Conservation (phyloP, 2,329 filamentous ascomycete species). For the Byssochlamys sp. region DNA sequence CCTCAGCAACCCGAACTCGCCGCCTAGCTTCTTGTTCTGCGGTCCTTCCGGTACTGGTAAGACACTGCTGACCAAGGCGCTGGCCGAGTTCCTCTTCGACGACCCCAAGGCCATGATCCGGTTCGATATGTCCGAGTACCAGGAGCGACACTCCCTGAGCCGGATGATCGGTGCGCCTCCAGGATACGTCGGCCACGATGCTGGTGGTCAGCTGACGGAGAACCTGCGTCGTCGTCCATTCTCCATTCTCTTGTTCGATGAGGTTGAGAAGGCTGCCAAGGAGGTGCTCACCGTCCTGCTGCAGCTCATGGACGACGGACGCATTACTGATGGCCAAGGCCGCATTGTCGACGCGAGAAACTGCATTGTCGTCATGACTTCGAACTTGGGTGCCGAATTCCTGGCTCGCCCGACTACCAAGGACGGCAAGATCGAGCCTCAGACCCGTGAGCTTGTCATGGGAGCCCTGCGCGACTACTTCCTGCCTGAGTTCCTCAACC, state of each 20-base stretch:
- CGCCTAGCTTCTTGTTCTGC: conserved; percentile 96
- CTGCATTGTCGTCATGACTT: conserved; percentile 99
- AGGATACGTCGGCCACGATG: conserved; percentile 92
- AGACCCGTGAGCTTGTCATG: conserved; percentile 83
- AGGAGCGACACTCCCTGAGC: conserved; percentile 88
- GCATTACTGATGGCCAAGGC: conserved; percentile 96
- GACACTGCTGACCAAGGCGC: conserved; percentile 88
- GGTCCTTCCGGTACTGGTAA: conserved; percentile 97
- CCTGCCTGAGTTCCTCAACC: conserved; percentile 95
- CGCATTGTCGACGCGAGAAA: conserved; percentile 90
- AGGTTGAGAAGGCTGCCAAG: conserved; percentile 97
- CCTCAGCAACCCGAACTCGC: conserved; percentile 88
- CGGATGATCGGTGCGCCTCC: conserved; percentile 97
- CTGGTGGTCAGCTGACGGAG: conserved; percentile 91
- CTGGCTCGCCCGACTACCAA: conserved; percentile 68
- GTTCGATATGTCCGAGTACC: conserved; percentile 99
- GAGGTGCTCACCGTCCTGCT: conserved; percentile 91
- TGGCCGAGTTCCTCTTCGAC: conserved; percentile 96
- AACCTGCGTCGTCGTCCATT: conserved; percentile 87
- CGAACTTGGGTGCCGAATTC: conserved; percentile 89
- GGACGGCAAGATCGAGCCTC: conserved; percentile 75
- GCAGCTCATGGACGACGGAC: conserved; percentile 98
- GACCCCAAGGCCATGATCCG: conserved; percentile 96
- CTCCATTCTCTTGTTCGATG: conserved; percentile 94
- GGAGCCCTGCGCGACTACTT: conserved; percentile 87